Percentiles rank a stretch among this genome's conserved stretches.
Conservation (phyloP, 495 filamentous ascomycete species). For the Bryoglossum gracile region DNA sequence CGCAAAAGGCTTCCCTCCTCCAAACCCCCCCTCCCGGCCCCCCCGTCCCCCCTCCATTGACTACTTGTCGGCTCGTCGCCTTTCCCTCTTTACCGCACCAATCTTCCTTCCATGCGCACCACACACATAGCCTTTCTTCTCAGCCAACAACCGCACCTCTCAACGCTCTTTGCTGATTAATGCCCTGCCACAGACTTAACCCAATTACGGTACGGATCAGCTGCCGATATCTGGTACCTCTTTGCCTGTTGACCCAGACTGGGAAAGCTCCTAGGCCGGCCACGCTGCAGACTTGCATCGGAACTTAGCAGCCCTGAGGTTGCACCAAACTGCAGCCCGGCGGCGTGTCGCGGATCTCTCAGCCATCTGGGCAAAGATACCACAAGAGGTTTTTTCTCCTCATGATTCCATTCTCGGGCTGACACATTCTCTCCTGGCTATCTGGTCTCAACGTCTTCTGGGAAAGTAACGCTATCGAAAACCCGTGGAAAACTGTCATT, state of each 20-base stretch:
- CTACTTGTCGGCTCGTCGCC: constrained; percentile 17
- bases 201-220: constrained; percentile 21
- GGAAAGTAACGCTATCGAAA: neutral
- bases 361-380: constrained; percentile 12
- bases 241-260: constrained; percentile 11
- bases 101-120: constrained; percentile 19
- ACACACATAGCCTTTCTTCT: constrained; percentile 16
- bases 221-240: constrained; percentile 24
- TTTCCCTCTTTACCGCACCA: constrained; percentile 23
- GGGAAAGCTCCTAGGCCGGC: constrained; percentile 8
- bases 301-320: constrained; percentile 25
- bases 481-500: neutral
- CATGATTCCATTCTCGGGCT: constrained; percentile 13
- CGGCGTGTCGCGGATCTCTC: constrained; percentile 18
- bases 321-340: constrained; percentile 19
- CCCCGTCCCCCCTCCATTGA: constrained; percentile 15
- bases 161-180: constrained; percentile 20
- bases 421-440: constrained; percentile 5
- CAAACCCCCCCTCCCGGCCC: constrained; percentile 14
- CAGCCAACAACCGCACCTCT: constrained; percentile 17
- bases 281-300: constrained; percentile 17
- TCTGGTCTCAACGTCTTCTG: neutral
- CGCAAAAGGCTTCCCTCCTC: too few relatives aligned
- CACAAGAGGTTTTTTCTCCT: neutral
- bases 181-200: constrained; percentile 19